A percentile compares a stretch with the other conserved stretches of the same genome.
Evolutionary conservation across 805 yeast species (phyloP).

Genomic region (Candida rishiriensis): DNA sequence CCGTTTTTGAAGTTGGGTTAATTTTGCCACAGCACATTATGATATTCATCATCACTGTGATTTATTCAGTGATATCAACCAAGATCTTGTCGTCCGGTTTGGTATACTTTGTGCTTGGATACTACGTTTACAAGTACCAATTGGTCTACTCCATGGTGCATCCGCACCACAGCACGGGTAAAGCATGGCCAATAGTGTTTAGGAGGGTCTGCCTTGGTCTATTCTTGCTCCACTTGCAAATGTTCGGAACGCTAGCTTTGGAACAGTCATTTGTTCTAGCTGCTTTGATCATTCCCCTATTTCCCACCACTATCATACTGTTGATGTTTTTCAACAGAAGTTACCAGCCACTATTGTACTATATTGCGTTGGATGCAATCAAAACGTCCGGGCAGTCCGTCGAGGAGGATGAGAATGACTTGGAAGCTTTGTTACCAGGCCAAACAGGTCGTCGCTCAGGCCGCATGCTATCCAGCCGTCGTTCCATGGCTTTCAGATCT

Average conservation of each 20-base stretch:
- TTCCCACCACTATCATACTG: conserved; percentile 41
- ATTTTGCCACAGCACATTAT: conserved; percentile 59
- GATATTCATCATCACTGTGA: conserved; percentile 53
- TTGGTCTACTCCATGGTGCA: conserved; percentile 57
- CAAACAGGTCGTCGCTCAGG: conserved; percentile 5
- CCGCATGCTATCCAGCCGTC: conserved; percentile 3
- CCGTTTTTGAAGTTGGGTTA: conserved; percentile 56
- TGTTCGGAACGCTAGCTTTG: conserved; percentile 60
- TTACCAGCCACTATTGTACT: conserved; percentile 48
- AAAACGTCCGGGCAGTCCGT: conserved; percentile 34
- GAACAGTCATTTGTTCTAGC: conserved; percentile 53
- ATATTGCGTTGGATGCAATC: conserved; percentile 57
- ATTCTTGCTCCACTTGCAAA: conserved; percentile 53
- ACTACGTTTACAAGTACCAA: conserved; percentile 59
- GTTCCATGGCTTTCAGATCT: conserved; percentile 9
- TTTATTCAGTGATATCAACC: conserved; percentile 58
- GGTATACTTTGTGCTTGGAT: conserved; percentile 51
- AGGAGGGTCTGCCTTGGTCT: conserved; percentile 52
- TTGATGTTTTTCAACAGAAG: conserved; percentile 49
- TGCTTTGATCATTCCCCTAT: conserved; percentile 43
- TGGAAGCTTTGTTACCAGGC: conserved; percentile 12
- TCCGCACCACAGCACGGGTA: conserved; percentile 63
- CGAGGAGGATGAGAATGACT: conserved; percentile 20
- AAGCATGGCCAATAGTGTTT: conserved; percentile 62
- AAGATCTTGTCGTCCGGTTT: conserved; percentile 57